Evolutionary conservation across 2,329 filamentous ascomycete species (phyloP), one percentile per base, ranked within the genome.

Genomic region (Fusarium udum): DNA sequence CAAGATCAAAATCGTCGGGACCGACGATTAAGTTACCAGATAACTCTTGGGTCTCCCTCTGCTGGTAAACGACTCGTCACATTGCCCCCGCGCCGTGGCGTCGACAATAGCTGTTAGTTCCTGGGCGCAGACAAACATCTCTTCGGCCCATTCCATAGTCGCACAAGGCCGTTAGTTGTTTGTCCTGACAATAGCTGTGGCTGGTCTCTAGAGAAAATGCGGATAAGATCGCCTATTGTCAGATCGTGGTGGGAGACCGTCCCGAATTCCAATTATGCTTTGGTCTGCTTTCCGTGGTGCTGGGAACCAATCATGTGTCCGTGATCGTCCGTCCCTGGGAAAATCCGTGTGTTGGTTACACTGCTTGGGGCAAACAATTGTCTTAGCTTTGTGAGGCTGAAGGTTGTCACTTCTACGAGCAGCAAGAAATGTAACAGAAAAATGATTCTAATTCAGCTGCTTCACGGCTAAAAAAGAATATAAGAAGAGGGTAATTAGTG

Each of bases 161-260:
- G 26, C 24, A 40, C 24, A 55, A n/a, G 51, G 20, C 26, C 26
- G 51, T 40, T 40, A 14, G 31, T 24, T 51, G 48, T 51, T 51
- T 32, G 48, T 20, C 12, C 12, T 24, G 20, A n/a, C 26, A 48
- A 48, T 31, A 9, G 20, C 45, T n/a, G 16, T 40, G 34, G 34
- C 34, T n/a, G 14, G 20, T 18, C 0, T 28, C 24, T 40, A 55
- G 14, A 13, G 11, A 18, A 15, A 40, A 55, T 40, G 34, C 15
- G 34, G 34, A 36, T 52, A 52, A 22, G 49, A 36, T 52, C 31
- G n/a, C n/a, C 24, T 39, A 55, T 40, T 55, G 34, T n/a, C 51
- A 55, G 24, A 37, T 39, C 36, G 20, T 55, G 36, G 34, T 13
- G 20, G 20, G 24, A 34, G 48, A 51, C 18, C 12, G 11, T 31